A percentile compares a stretch with the other conserved stretches of the same genome.
Conservation (phyloP, 2,329 filamentous ascomycete genomes). For the Ciborinia camelliae region DNA sequence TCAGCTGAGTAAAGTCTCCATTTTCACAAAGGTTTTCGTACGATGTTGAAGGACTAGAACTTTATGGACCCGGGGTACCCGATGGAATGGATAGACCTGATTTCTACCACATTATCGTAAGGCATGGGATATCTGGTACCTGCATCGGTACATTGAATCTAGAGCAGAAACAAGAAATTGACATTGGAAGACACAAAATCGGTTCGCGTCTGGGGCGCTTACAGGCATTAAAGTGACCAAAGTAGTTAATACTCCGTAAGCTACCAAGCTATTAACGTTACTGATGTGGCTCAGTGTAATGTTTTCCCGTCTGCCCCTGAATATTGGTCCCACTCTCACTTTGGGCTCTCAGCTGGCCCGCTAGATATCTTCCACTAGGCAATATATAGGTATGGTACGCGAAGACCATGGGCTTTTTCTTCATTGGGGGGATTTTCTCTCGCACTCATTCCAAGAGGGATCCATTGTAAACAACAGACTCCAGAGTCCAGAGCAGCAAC, state of each 20-base stretch:
- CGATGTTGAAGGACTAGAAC: neutral
- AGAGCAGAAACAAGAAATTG: neutral
- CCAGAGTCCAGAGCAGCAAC: neutral
- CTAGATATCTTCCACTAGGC: neutral
- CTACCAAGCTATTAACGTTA: neutral
- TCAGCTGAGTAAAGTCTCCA: neutral
- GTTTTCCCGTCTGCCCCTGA: neutral
- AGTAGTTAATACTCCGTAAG: neutral
- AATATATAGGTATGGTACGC: neutral
- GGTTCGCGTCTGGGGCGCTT: neutral
- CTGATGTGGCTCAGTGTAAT: neutral
- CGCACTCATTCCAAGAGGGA: neutral
- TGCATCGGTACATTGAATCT: neutral
- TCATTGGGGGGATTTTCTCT: neutral
- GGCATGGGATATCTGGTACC: neutral
- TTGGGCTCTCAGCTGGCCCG: slow-evolving; percentile 1
- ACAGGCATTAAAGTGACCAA: neutral
- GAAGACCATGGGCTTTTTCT: neutral
- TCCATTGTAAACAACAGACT: neutral
- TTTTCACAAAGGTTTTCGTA: neutral
- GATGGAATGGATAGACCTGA: neutral
- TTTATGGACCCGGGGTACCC: neutral
- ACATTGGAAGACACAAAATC: neutral
- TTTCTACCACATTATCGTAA: neutral
- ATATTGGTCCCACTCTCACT: slow-evolving; percentile 7